phyloP scores from a whole-genome alignment of 2,329 filamentous ascomycete genomes.

The Paecilomyces niveus region DNA sequence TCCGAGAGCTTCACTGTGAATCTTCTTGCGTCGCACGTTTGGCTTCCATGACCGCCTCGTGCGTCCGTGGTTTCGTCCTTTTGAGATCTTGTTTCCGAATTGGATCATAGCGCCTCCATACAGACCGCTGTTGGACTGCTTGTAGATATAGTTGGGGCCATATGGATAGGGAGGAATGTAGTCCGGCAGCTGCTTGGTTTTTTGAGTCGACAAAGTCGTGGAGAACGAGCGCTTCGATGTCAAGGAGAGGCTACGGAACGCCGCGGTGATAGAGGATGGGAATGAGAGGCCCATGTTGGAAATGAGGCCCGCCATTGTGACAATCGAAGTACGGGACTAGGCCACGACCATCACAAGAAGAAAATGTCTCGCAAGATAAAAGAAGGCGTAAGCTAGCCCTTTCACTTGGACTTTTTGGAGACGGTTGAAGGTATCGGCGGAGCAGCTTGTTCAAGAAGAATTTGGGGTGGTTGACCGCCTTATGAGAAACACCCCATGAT shows the following conservation, averaged over 20 bases:
- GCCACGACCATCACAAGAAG: conserved; percentile 11
- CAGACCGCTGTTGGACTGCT: conserved; percentile 41
- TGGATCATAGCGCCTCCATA: conserved; percentile 40
- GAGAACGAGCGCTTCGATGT: conserved; percentile 32
- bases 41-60: conserved; percentile 43
- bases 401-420: background rate
- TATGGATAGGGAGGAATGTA: conserved; percentile 42
- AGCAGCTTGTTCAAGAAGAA: conserved; percentile 9
- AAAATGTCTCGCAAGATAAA: conserved; percentile 3
- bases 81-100: conserved; percentile 45
- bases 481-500: conserved; percentile 16
- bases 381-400: background rate
- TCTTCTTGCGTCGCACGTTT: conserved; percentile 42
- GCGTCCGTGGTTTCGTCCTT: conserved; percentile 43
- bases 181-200: conserved; percentile 25
- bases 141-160: conserved; percentile 35
- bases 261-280: conserved; percentile 28
- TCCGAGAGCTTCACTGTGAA: conserved; percentile 38
- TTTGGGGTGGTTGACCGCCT: conserved; percentile 27
- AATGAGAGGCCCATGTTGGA: conserved; percentile 19
- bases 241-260: conserved; percentile 33
- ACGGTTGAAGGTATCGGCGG: conserved; percentile 2
- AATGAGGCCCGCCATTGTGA: conserved; percentile 24
- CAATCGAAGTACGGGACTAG: conserved; percentile 5
- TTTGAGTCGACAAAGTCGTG: conserved; percentile 25